phyloP scores from a whole-genome alignment of 139 green algal genomes.

The Micractinium sp. region DNA sequence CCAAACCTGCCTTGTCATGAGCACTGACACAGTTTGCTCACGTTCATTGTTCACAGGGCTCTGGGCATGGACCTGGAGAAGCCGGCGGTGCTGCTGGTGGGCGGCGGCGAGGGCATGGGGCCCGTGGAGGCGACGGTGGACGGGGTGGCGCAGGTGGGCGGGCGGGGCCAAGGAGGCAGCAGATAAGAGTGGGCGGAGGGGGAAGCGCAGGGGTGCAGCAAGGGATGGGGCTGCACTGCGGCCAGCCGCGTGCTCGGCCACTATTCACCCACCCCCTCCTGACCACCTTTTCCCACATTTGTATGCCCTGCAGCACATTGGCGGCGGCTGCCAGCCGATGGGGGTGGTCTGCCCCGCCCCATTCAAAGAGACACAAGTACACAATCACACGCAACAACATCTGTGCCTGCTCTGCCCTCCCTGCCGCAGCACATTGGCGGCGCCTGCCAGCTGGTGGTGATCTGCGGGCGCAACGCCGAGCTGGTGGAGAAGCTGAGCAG shows the following conservation, averaged over 20 bases:
- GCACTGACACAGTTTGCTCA: not conserved
- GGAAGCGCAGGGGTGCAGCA: no score
- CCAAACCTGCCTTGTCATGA: not conserved
- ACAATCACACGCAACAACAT: not conserved
- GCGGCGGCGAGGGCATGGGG: conserved; percentile 98
- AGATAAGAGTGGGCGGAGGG: no score
- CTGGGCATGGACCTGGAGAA: conserved; percentile 62
- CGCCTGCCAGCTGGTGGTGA: conserved; percentile 83
- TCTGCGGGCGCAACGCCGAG: conserved; percentile 93
- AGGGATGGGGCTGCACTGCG: no score
- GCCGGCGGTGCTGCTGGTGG: conserved; percentile 81
- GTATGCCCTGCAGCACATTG: conserved; percentile 19
- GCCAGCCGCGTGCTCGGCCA: no score
- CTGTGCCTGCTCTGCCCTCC: not conserved
- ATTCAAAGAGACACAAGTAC: no score
- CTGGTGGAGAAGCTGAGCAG: conserved; percentile 72
- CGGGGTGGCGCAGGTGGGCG: conserved; percentile 65
- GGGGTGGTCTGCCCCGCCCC: not conserved
- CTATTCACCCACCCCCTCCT: no score
- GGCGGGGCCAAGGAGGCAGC: not conserved
- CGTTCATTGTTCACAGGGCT: conserved; percentile 49
- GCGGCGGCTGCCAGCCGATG: conserved; percentile 71
- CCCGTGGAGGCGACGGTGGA: conserved; percentile 87
- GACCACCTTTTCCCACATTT: no score
- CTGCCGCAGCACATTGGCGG: conserved; percentile 10